Conservation (phyloP, 805 yeast species). For the Wickerhamomyces mucosus region DNA sequence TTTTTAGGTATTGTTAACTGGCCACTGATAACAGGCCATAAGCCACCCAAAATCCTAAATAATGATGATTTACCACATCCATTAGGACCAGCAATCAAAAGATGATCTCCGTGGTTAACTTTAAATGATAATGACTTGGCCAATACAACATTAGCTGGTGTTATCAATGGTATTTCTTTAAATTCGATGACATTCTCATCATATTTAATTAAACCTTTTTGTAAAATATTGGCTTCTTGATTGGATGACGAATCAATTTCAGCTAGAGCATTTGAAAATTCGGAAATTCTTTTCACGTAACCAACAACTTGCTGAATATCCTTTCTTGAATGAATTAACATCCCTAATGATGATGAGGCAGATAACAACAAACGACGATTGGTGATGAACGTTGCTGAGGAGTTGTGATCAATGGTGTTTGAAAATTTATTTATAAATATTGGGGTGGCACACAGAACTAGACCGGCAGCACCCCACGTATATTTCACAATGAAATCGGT, state of each 20-base stretch:
- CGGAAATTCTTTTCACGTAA: conserved; percentile 65
- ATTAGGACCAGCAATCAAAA: conserved; percentile 89
- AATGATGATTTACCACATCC: conserved; percentile 94
- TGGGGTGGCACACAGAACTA: conserved; percentile 80
- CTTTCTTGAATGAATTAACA: conserved; percentile 76
- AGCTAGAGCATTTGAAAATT: conserved; percentile 54
- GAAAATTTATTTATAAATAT: conserved; percentile 54
- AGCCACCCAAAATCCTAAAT: conserved; percentile 83
- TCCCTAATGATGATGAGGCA: conserved; percentile 82
- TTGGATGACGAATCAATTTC: conserved; percentile 29
- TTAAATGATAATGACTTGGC: conserved; percentile 59
- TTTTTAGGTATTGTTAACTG: conserved; percentile 49
- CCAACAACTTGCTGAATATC: conserved; percentile 79
- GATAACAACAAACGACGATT: conserved; percentile 76
- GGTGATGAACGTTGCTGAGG: conserved; percentile 80
- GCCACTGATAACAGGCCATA: conserved; percentile 73
- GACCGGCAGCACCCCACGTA: conserved; percentile 94
- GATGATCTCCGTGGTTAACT: conserved; percentile 72
- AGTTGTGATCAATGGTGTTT: conserved; percentile 29
- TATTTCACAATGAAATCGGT: conserved; percentile 86
- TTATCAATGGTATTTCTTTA: conserved; percentile 66
- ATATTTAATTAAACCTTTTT: conserved; percentile 26
- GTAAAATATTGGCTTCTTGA: conserved; percentile 7
- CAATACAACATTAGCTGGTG: conserved; percentile 75
- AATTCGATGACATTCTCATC: conserved; percentile 60